Base-by-base conservation (phyloP, 768 basidiomycete species). In the Leccinum obscurum region DNA sequence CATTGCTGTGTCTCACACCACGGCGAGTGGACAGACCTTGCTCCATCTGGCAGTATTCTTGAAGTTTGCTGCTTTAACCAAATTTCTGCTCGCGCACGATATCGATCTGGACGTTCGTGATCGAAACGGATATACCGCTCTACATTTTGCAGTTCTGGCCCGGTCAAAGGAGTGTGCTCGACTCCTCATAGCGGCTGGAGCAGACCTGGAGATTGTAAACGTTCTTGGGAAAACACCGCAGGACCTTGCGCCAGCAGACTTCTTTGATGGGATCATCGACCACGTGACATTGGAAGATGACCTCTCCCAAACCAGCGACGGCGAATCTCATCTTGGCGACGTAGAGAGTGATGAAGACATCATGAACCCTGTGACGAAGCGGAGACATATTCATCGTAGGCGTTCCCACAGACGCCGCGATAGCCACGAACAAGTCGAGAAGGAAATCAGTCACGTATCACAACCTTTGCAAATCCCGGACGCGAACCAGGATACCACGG, bases 1-100 rank as follows among this genome's bases (percentile, higher is more conserved):
- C 5, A 72, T 78, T 8, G 88, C 89, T 5, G 78, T 97, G 62
- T 95, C 90, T 11, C 84, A 89, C 67, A 70, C 83, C 46, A 91
- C 89, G 51, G 68, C 82, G 57, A 83, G 81, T 55, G 90, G 91
- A 26, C 95, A 98, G 68, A 95, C 93, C 0, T 76, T 99, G 5
- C 84, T 98, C 11, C 96, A 99, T 72, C 79, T 98, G 49, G 89
- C 95, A 2, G 80, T 86, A 6, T 87, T 93, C 69, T 84, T 95
- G 58, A 88, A 88, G 32, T 92, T 92, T 72, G 76, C 84, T 9
- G 77, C 84, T 6, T 82, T 98, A 34, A 82, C 87, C 17, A 69
- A 77, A 50, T 92, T 91, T 76, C 79, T 99, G 58, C 76, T 96
- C 58, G 75, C 78, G 4, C 89, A 83, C 56, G 85, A 82, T 7